Percentiles rank a stretch among this genome's conserved stretches.
These are phyloP conservation scores for Dryas integrifolia DNA, from an alignment of 331 rosid genomes.

Conservation along the genomic window DNA sequence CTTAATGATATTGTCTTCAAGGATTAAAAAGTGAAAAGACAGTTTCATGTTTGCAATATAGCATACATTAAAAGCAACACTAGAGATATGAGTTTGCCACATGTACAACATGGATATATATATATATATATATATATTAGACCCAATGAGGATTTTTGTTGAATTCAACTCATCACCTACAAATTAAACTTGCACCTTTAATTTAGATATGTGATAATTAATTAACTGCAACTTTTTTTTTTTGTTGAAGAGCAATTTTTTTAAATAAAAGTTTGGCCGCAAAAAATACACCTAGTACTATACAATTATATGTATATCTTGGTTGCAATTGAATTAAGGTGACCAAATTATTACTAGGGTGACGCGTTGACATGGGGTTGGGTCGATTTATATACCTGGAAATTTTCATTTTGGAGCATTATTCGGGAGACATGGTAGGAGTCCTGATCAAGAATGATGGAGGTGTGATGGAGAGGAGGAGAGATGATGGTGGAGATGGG, in stretches of 20 bases:
- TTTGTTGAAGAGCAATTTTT: not conserved
- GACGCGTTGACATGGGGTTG: not conserved
- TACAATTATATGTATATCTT: no score
- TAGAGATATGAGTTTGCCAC: slow-evolving; percentile 7
- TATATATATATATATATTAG: not conserved
- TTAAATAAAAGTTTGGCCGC: not conserved
- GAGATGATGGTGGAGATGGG: slow-evolving; percentile 73
- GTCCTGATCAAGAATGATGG: slow-evolving; percentile 74
- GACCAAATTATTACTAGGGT: no score
- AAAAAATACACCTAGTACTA: not conserved
- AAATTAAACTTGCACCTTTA: no score
- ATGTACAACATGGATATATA: slow-evolving; percentile 13
- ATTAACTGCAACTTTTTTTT: not conserved
- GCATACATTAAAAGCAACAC: slow-evolving; percentile 27
- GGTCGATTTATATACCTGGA: slow-evolving; percentile 51
- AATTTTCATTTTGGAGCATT: slow-evolving; percentile 68
- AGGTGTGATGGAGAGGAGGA: slow-evolving; percentile 77
- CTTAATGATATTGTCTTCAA: slow-evolving; percentile 47
- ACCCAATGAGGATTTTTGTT: not conserved
- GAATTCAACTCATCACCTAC: no score
- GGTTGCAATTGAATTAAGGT: no score
- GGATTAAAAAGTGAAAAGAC: slow-evolving; percentile 32
- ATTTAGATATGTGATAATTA: not conserved
- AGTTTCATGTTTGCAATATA: slow-evolving; percentile 37
- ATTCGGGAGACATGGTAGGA: slow-evolving; percentile 60